Percentiles rank a stretch among this genome's conserved stretches.
phyloP scores from a whole-genome alignment of 1,284 basidiomycete species.

The Sporisorium exsertum region DNA sequence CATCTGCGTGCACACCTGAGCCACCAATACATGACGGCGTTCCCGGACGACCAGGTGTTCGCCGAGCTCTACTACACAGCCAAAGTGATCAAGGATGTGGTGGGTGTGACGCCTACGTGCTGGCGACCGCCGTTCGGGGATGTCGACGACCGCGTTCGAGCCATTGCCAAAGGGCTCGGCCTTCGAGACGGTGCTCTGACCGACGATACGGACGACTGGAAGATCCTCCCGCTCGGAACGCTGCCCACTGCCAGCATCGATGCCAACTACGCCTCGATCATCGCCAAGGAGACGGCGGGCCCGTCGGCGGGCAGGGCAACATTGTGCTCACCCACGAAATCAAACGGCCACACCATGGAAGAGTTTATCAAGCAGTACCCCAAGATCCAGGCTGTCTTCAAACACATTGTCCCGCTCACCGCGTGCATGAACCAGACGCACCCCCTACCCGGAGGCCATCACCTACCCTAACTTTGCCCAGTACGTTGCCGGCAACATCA shows the following conservation, averaged over 20 bases:
- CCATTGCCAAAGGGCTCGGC: constrained; percentile 72
- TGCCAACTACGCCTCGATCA: constrained; percentile 71
- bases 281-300: constrained; percentile 69
- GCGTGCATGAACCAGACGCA: constrained; percentile 66
- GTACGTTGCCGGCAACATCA: constrained; percentile 57
- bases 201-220: constrained; percentile 72
- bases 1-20: constrained; percentile 69
- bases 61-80: constrained; percentile 74
- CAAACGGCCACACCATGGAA: constrained; percentile 63
- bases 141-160: constrained; percentile 73
- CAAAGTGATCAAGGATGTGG: constrained; percentile 72
- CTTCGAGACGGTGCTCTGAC: constrained; percentile 72
- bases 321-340: constrained; percentile 68
- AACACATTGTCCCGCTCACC: constrained; percentile 65
- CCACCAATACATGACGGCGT: constrained; percentile 72
- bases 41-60: constrained; percentile 72
- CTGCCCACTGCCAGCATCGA: constrained; percentile 68
- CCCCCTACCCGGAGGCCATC: constrained; percentile 71
- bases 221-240: constrained; percentile 64
- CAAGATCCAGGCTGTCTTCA: constrained; percentile 58
- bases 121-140: constrained; percentile 73
- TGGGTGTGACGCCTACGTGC: constrained; percentile 72
- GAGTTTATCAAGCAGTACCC: constrained; percentile 60
- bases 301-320: constrained; percentile 69
- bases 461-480: constrained; percentile 67